phyloP scores from a whole-genome alignment of 116 monocot species.

The Papilionanthe hybrid region DNA sequence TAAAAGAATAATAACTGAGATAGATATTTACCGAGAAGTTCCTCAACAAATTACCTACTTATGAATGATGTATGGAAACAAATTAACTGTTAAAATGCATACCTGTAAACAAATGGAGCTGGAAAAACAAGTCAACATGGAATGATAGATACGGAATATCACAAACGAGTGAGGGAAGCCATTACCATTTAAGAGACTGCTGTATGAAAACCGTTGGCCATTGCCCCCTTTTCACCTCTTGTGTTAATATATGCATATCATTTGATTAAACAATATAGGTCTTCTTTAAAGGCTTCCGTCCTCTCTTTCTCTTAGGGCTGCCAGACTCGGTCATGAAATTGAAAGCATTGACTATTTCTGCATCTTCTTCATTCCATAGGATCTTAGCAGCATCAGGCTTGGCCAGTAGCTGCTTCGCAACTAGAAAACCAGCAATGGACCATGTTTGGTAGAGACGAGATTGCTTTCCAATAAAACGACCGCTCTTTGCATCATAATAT shows the following conservation, averaged over 20 bases:
- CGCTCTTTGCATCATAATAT: slow-evolving; percentile 89
- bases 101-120: background rate
- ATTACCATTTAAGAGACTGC: too few species aligned
- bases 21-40: too few species aligned
- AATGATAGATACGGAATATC: background rate
- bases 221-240: background rate
- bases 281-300: slow-evolving; percentile 62
- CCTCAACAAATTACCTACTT: background rate
- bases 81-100: background rate
- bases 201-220: background rate
- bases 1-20: too few species aligned
- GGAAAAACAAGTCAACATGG: background rate
- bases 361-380: slow-evolving; percentile 89
- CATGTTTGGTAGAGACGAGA: slow-evolving; percentile 87
- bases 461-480: slow-evolving; percentile 89
- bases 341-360: slow-evolving; percentile 73
- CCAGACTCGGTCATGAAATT: slow-evolving; percentile 50
- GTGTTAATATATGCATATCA: background rate
- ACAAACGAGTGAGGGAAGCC: background rate
- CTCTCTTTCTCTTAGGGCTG: slow-evolving; percentile 53
- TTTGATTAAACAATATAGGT: slow-evolving; percentile 64
- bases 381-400: slow-evolving; percentile 74
- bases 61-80: background rate
- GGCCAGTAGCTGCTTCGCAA: slow-evolving; percentile 79
- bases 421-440: slow-evolving; percentile 95